Evolutionary conservation across 2,329 filamentous ascomycete species (phyloP).

Genomic region (Sporothrix phasma): DNA sequence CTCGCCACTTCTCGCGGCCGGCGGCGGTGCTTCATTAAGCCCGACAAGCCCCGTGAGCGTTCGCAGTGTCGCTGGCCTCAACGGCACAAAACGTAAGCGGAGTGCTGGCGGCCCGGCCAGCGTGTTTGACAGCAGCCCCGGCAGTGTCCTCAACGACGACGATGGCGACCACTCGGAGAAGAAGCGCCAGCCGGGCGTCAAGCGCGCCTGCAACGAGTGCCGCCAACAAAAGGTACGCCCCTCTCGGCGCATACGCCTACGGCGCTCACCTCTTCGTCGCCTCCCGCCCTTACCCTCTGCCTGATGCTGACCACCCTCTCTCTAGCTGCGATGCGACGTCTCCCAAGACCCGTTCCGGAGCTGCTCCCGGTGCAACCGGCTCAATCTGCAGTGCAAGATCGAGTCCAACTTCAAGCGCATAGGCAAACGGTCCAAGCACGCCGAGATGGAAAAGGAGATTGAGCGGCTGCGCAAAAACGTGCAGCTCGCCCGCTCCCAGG

Average conservation of each 20-base stretch:
- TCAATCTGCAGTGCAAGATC: slow-evolving; percentile 76
- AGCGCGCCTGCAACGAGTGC: slow-evolving; percentile 77
- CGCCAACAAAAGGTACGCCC: slow-evolving; percentile 67
- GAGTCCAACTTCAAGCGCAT: slow-evolving; percentile 81
- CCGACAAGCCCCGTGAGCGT: slow-evolving; percentile 47
- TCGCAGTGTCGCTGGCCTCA: slow-evolving; percentile 36
- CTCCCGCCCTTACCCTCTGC: too few species aligned
- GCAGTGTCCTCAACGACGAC: slow-evolving; percentile 48
- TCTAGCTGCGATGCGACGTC: slow-evolving; percentile 71
- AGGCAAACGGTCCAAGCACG: slow-evolving; percentile 69
- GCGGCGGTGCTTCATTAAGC: slow-evolving; percentile 30
- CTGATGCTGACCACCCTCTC: background rate
- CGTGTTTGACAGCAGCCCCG: slow-evolving; percentile 50
- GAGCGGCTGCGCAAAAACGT: slow-evolving; percentile 55
- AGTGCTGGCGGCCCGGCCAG: slow-evolving; percentile 30
- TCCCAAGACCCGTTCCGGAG: slow-evolving; percentile 69
- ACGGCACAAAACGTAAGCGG: slow-evolving; percentile 50
- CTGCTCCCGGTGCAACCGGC: slow-evolving; percentile 67
- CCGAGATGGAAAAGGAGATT: slow-evolving; percentile 79
- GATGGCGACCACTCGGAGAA: slow-evolving; percentile 46
- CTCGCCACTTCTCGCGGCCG: slow-evolving; percentile 27
- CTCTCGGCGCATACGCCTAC: background rate
- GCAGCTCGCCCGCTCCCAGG: slow-evolving; percentile 48
- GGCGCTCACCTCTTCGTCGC: background rate
- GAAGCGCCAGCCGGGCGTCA: slow-evolving; percentile 58